Base-by-base conservation (phyloP, 805 yeast species). In the Saccharomyces paradoxus region DNA sequence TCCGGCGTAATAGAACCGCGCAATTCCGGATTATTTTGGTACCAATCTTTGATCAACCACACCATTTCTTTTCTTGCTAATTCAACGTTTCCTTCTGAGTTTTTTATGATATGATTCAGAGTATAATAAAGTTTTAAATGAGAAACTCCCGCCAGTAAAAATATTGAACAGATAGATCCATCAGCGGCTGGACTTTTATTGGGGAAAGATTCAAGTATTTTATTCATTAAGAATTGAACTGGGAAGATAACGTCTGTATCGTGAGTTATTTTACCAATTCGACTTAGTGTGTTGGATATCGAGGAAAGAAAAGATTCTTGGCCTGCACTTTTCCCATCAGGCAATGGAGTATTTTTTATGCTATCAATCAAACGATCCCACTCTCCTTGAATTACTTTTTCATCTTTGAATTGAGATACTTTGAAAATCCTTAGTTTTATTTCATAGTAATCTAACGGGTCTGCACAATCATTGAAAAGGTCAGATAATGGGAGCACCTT, bases 361-460 rank as follows among this genome's bases (percentile, higher is more conserved):
- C 79, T 79, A 54, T 79, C 82, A 62, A 89, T 78, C 51, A 85
- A 76, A 53, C 81, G 77, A 58, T 80, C 83, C 95, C 96, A 90
- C 69, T 89, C 82, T 53, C 82, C 79, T 56, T 81, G 71, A 55
- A 90, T 85, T 65, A 87, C 96, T 58, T 87, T 95, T 10, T 83
- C 76, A 63, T 87, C 87, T 63, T 90, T 80, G 69, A 84, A 84
- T 63, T 90, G 96, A 2, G 96, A 83, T 14, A 84, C 79, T 63
- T 87, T 86, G 75, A 87, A 87, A 17, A 89, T 82, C 46, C 81
- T 69, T 55, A 90, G 74, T 58, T 94, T 86, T 49, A 90, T 75
- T 59, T 87, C 95, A 67, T 83, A 82, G 66, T 90, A 90, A 7
- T 89, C 90, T 57, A 89, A 73, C 21, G 94, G 96, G 62, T 86